Evolutionary conservation across 139 green algal genomes (phyloP).

Genomic region (Astrephomene gubernaculifera): DNA sequence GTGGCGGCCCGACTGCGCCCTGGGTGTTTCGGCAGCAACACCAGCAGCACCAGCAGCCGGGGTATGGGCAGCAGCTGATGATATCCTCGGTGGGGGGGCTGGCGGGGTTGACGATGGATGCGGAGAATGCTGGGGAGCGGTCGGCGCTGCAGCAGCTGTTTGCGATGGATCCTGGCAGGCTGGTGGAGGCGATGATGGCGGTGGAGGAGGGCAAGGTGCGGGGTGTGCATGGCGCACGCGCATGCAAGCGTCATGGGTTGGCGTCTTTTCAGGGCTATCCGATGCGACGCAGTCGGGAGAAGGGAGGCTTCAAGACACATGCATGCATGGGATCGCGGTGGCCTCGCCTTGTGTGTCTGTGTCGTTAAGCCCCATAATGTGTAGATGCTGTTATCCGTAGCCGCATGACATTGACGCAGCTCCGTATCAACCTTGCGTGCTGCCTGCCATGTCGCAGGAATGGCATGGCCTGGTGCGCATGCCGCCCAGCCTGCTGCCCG

Average conservation of each 20-base stretch:
- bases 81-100: too few species aligned
- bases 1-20: background rate
- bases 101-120: background rate
- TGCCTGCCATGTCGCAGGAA: slow-evolving; percentile 3
- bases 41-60: background rate
- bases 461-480: slow-evolving; percentile 22
- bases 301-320: too few species aligned
- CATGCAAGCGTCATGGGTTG: too few species aligned
- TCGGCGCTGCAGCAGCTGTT: slow-evolving; percentile 7
- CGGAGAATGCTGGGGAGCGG: background rate
- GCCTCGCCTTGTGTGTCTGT: too few species aligned
- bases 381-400: too few species aligned
- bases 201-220: slow-evolving; percentile 8
- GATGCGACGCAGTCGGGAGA: too few species aligned
- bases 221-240: background rate
- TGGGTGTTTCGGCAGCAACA: background rate
- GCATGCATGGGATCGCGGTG: too few species aligned
- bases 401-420: too few species aligned
- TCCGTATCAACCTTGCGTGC: too few species aligned
- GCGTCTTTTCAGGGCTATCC: too few species aligned
- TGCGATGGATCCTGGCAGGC: background rate
- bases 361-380: too few species aligned
- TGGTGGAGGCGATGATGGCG: background rate
- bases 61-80: too few species aligned
- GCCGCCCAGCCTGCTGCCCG: background rate